Evolutionary conservation across 2,329 filamentous ascomycete genomes (phyloP).

Genomic region (Geosmithia morbida): DNA sequence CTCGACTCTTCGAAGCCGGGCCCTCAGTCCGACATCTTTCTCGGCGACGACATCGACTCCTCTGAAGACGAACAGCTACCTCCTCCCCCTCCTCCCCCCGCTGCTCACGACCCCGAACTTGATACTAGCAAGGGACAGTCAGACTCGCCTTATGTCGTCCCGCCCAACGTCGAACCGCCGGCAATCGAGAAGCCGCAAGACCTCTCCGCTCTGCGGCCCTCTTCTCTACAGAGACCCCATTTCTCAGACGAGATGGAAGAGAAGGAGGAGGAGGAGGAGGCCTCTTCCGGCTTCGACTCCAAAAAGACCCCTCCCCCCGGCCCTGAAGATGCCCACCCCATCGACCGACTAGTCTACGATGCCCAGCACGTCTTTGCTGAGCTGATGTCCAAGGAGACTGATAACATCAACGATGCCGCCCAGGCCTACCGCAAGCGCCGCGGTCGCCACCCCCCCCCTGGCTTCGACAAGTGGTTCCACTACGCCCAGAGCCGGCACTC

Average conservation of each 20-base stretch:
- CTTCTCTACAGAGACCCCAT: too few relatives aligned
- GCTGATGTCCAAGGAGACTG: constrained; percentile 27
- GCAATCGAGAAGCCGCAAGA: neutral
- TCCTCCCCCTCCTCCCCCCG: too few relatives aligned
- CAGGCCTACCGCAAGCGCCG: constrained; percentile 41
- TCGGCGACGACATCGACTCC: too few relatives aligned
- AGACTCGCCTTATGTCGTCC: too few relatives aligned
- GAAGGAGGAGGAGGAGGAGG: neutral
- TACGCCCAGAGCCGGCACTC: constrained; percentile 37
- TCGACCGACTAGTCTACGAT: constrained; percentile 33
- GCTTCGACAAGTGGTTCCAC: constrained; percentile 45
- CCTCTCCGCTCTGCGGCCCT: too few relatives aligned
- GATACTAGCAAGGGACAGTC: too few relatives aligned
- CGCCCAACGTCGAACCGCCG: neutral
- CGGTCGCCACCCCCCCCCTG: constrained; percentile 47
- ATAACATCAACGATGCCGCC: constrained; percentile 37
- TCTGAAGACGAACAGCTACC: too few relatives aligned
- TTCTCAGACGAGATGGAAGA: neutral
- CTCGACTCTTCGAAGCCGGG: neutral
- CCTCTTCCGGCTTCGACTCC: neutral
- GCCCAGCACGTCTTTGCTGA: constrained; percentile 24
- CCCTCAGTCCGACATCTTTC: neutral
- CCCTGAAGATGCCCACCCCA: constrained; percentile 24
- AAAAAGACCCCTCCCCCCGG: neutral
- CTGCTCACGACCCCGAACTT: too few relatives aligned